Base-by-base conservation (phyloP, 257 asterid genomes). In the Anisodus acutangulus region DNA sequence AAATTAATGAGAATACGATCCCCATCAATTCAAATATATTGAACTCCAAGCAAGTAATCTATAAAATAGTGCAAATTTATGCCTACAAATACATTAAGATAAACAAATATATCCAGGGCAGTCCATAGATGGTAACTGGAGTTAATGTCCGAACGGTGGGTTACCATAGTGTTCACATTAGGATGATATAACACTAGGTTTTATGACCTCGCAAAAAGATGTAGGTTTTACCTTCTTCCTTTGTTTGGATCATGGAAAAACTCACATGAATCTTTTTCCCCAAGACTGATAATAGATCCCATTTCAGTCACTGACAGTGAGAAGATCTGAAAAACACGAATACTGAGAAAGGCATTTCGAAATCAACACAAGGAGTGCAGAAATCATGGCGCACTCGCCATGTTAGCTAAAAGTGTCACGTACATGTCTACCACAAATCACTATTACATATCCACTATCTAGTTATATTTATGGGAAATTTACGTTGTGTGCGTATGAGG, bases 201-300 rank as follows among this genome's bases (percentile, higher is more conserved):
- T 41, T 60, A 51, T 43, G 26, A 80, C 60, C 43, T 2, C 1
- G 8, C 31, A 54, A 60, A 81, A 60, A 1, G 57, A 74, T 60
- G 60, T 54, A 39, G 37, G 64, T 84, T 81, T 51, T 89, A 94
- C 99, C 98, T 92, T 90, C 80, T 96, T 81, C 98, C 99, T 85
- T 91, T 96, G 84, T 71, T 71, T 55, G 99, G 99, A 85, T 96
- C 99, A 22, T 96, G 99, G 85, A 96, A 96, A 89, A 96, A 94
- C 88, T 96, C 99, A 85, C 99, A 94, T 60, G 98, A 94, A 81
- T 89, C 98, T 85, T 89, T 93, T 51, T 93, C 87, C 86, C 98
- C 99, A 64, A 96, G 97, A 91, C 98, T 92, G 81, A 96, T 92
- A 11, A 94, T 82, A 86, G 87, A 86, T 85, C 98, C 98, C 17